These are phyloP conservation scores for Pelargonium myrrhifolium DNA, from an alignment of 441 rosid species.

Conservation along the genomic window DNA sequence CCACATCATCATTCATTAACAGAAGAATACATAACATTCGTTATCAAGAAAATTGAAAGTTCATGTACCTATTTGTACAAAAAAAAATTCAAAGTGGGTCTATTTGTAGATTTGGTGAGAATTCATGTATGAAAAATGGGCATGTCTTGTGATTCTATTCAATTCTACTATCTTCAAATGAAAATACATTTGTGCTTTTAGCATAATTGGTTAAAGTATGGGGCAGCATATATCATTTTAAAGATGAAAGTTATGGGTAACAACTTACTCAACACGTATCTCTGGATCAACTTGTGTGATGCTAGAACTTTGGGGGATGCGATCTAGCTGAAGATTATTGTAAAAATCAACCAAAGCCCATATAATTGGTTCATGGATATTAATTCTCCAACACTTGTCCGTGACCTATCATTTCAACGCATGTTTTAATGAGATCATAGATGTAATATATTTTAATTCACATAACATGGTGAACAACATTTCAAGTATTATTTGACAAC, in stretches of 20 bases:
- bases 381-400: constrained; percentile 81
- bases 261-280: constrained; percentile 76
- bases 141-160: neutral
- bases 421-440: constrained; percentile 10
- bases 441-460: constrained; percentile 17
- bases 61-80: no score
- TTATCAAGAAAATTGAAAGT: no score
- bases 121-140: no score
- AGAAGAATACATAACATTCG: no score
- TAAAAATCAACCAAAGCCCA: constrained; percentile 84
- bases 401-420: constrained; percentile 51
- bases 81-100: no score
- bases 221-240: neutral
- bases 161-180: neutral
- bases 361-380: constrained; percentile 97
- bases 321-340: constrained; percentile 77
- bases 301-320: constrained; percentile 64
- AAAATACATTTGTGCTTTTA: neutral
- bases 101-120: no score
- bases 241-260: constrained; percentile 15
- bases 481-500: constrained; percentile 19
- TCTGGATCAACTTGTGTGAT: constrained; percentile 94
- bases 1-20: no score
- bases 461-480: constrained; percentile 14
- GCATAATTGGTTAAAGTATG: neutral